phyloP scores from a whole-genome alignment of 2,329 filamentous ascomycete species.

The Diaporthe vaccinii region DNA sequence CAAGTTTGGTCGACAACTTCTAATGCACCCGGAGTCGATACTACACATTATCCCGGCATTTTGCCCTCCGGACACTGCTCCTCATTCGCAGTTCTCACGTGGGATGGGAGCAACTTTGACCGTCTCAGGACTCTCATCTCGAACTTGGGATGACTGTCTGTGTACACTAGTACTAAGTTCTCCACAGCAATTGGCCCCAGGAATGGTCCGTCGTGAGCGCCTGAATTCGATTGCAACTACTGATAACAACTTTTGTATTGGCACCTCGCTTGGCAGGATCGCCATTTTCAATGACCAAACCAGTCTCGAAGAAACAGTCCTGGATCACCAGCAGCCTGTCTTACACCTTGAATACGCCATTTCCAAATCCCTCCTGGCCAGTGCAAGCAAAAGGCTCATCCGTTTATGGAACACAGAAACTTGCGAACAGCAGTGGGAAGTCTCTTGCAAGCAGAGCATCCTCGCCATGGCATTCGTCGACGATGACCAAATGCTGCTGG shows the following conservation, averaged over 20 bases:
- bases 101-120: neutral
- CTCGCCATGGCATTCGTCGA: neutral
- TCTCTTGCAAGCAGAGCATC: neutral
- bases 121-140: neutral
- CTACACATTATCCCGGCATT: neutral
- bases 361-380: neutral
- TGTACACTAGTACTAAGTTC: neutral
- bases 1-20: slow-evolving; percentile 7
- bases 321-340: neutral
- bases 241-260: slow-evolving; percentile 2
- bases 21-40: neutral
- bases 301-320: neutral
- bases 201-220: neutral
- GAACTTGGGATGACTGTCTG: slow-evolving; percentile 6
- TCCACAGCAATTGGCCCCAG: neutral
- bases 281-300: neutral
- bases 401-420: neutral
- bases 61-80: neutral
- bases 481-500: neutral
- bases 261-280: slow-evolving; percentile 3
- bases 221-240: neutral
- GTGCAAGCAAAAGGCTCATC: neutral
- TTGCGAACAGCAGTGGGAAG: neutral
- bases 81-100: neutral
- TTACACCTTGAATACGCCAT: neutral